A percentile compares a stretch with the other conserved stretches of the same genome.
phyloP scores from a whole-genome alignment of 768 basidiomycete species.

The Boletus insuetus region DNA sequence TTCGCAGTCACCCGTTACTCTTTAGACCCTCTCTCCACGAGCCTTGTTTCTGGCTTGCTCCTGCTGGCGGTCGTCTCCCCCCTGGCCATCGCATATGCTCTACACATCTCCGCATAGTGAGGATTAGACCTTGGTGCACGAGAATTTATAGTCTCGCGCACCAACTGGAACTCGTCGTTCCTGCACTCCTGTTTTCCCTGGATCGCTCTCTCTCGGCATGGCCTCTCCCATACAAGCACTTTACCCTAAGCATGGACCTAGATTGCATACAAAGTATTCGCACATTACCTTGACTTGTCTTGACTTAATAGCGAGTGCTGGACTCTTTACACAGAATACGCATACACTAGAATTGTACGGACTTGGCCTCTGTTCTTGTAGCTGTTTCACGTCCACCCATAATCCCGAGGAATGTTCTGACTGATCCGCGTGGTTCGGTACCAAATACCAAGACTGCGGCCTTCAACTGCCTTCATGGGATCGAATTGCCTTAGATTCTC shows the following conservation, averaged over 20 bases:
- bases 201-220: conserved; percentile 8
- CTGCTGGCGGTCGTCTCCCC: conserved; percentile 16
- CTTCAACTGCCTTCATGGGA: neutral
- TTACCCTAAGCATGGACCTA: conserved; percentile 13
- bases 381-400: conserved; percentile 7
- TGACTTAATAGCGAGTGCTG: conserved; percentile 10
- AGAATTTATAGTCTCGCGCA: neutral
- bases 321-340: conserved; percentile 12
- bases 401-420: conserved; percentile 6
- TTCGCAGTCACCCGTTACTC: conserved; percentile 10
- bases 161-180: neutral
- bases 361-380: conserved; percentile 20
- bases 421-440: neutral
- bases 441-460: neutral
- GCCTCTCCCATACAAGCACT: conserved; percentile 5
- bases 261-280: conserved; percentile 13
- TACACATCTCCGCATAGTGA: conserved; percentile 8
- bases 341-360: conserved; percentile 15
- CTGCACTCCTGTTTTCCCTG: neutral
- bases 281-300: neutral
- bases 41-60: conserved; percentile 15
- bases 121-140: neutral
- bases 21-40: conserved; percentile 9
- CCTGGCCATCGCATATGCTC: conserved; percentile 14
- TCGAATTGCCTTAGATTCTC: neutral